Base-by-base conservation (phyloP, 129 eudicot species). In the Smallanthus sonchifolius region DNA sequence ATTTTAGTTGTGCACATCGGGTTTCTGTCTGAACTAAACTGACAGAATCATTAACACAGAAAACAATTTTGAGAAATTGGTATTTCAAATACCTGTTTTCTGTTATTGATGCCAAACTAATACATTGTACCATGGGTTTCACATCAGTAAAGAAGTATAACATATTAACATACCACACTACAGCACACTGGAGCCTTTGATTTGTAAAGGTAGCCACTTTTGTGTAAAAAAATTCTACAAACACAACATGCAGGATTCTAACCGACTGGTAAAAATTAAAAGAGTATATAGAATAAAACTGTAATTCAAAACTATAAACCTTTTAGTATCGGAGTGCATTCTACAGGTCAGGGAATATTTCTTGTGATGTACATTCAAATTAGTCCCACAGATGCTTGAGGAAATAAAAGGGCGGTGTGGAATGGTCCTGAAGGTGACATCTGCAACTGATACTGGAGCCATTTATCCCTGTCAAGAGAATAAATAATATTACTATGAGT, bases 161-260 rank as follows among this genome's bases (percentile, higher is more conserved):
- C 84, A 52, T 75, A 85, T 82, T 10, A 65, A 61, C 84, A 52
- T 75, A 85, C 89, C 89, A 74, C 28, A 75, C 78, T 75, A 52
- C 84, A 82, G 57, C 80, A 72, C 52, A 85, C 75, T 36, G 39
- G 69, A 15, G 39, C 66, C 70, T 80, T 82, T 55, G 78, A 72
- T 79, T 75, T 85, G 67, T 44, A 47, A 16, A 59, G 77, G 54
- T 35, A 11, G 66, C 52, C 72, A 61, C 78, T 71, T 61, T 35
- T 47, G 10, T 44, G 34, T 63, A 38, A 62, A 5, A 60, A 16
- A 16, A 68, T 72, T 73, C 82, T 80, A 80, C 73, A 75, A 75
- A 70, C 20, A 43, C 2, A 4, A 64, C 72, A 59, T 76, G 47
- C 35, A 13, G 11, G 66, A 72, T 67, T 67, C 15, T 20, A 60